phyloP scores from a whole-genome alignment of 164 flowering plant species.

The Sextonia rubra region DNA sequence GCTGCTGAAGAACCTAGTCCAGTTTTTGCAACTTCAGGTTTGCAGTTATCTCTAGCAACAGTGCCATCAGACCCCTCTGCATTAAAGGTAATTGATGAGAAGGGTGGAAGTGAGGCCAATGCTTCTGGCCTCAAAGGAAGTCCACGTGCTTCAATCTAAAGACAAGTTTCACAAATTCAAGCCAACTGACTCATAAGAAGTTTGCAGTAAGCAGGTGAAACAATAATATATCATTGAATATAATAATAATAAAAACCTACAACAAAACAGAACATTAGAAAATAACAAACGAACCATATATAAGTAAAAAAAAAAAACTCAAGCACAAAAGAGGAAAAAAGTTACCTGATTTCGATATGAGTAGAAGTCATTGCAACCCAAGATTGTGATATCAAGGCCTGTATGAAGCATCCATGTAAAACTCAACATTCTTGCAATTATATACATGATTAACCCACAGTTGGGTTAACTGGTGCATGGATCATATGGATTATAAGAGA shows the following conservation, averaged over 20 bases:
- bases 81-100: constrained; percentile 85
- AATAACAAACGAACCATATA: neutral
- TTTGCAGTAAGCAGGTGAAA: constrained; percentile 3
- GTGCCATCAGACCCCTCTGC: constrained; percentile 43
- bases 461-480: neutral
- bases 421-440: constrained; percentile 20
- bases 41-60: constrained; percentile 36
- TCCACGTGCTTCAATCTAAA: constrained; percentile 81
- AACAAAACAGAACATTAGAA: neutral
- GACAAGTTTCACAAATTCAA: constrained; percentile 2
- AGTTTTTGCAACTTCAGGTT: constrained; percentile 99
- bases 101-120: constrained; percentile 79
- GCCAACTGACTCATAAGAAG: neutral
- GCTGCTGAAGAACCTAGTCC: constrained; percentile 99
- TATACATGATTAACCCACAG: neutral
- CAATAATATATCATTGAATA: neutral
- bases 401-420: constrained; percentile 36
- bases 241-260: neutral
- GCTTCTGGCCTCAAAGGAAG: constrained; percentile 83
- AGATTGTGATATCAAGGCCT: constrained; percentile 94
- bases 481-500: neutral
- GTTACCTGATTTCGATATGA: constrained; percentile 87
- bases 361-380: constrained; percentile 93
- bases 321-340: neutral
- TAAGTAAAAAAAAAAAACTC: neutral